Conservation (phyloP, 352 stramenopile genomes). For the Phytophthora rubi region DNA sequence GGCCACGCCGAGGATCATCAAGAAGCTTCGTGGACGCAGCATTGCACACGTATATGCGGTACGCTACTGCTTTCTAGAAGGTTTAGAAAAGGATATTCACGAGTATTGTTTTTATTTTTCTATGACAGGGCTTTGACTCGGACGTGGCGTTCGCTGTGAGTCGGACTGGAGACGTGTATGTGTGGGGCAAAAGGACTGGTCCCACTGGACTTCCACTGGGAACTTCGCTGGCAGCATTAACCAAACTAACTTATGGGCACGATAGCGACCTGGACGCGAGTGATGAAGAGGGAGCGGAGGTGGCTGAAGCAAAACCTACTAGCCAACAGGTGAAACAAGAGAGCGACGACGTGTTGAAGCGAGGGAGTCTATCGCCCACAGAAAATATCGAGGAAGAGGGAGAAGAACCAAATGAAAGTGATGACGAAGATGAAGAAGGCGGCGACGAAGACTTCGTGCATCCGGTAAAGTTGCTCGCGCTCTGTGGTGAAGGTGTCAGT, state of each 20-base stretch:
- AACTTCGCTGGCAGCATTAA: constrained; percentile 38
- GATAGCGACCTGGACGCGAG: constrained; percentile 57
- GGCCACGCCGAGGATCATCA: constrained; percentile 66
- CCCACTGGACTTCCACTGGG: constrained; percentile 57
- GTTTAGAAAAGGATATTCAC: not conserved
- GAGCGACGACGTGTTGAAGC: constrained; percentile 4
- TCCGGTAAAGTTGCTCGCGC: constrained; percentile 63
- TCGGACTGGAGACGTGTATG: constrained; percentile 75
- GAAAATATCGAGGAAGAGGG: constrained; percentile 27
- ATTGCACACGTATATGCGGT: constrained; percentile 82
- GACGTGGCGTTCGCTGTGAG: constrained; percentile 78
- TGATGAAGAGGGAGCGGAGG: constrained; percentile 40
- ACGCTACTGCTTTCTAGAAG: constrained; percentile 15
- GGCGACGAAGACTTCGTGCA: constrained; percentile 73
- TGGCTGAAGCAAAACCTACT: not conserved
- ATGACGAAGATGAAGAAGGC: constrained; percentile 39
- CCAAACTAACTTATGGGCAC: constrained; percentile 50
- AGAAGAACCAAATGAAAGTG: constrained; percentile 22
- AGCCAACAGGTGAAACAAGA: not conserved
- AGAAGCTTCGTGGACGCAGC: constrained; percentile 64
- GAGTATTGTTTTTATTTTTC: not conserved
- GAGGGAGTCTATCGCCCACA: not conserved
- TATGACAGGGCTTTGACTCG: constrained; percentile 76
- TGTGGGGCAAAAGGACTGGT: constrained; percentile 75
- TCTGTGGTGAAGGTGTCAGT: constrained; percentile 76